These are phyloP conservation scores for Sphaerulina populicola DNA, from an alignment of 2,329 filamentous ascomycete genomes.

Conservation along the genomic window DNA sequence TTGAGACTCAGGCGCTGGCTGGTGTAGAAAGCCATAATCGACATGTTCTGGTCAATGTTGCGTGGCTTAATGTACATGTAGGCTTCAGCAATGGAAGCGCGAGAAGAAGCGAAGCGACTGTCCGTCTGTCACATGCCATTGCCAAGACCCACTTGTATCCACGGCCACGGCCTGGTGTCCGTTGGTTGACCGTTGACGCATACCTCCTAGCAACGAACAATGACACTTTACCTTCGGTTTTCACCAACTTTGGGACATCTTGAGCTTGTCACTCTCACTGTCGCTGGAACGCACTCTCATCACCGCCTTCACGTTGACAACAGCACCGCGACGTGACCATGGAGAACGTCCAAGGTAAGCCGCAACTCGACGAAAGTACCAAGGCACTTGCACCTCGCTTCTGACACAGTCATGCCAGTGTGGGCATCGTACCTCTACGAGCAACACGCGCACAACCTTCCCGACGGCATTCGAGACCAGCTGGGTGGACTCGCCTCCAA, in stretches of 20 bases:
- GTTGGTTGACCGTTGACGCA: not conserved
- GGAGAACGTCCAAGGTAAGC: slow-evolving; percentile 28
- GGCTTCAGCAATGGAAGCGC: not conserved
- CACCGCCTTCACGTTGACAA: not conserved
- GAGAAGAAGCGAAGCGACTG: not conserved
- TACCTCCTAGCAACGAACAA: not conserved
- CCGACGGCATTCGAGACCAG: slow-evolving; percentile 4
- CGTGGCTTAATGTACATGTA: not conserved
- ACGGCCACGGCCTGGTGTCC: no score
- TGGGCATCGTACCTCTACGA: slow-evolving; percentile 28
- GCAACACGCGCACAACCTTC: slow-evolving; percentile 13
- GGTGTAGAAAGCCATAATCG: slow-evolving; percentile 15
- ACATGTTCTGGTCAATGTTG: not conserved
- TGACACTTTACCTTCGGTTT: not conserved
- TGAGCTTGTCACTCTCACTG: not conserved
- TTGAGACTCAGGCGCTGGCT: slow-evolving; percentile 76
- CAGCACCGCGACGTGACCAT: slow-evolving; percentile 11
- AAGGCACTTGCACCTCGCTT: not conserved
- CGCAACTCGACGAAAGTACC: not conserved
- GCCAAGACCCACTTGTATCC: not conserved
- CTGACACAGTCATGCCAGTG: slow-evolving; percentile 17
- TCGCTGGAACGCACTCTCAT: not conserved
- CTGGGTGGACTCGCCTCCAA: not conserved
- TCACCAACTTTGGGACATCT: not conserved
- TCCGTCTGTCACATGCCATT: not conserved